These are phyloP conservation scores for Annulohypoxylon truncatum DNA, from an alignment of 2,329 filamentous ascomycete genomes.

Conservation along the genomic window DNA sequence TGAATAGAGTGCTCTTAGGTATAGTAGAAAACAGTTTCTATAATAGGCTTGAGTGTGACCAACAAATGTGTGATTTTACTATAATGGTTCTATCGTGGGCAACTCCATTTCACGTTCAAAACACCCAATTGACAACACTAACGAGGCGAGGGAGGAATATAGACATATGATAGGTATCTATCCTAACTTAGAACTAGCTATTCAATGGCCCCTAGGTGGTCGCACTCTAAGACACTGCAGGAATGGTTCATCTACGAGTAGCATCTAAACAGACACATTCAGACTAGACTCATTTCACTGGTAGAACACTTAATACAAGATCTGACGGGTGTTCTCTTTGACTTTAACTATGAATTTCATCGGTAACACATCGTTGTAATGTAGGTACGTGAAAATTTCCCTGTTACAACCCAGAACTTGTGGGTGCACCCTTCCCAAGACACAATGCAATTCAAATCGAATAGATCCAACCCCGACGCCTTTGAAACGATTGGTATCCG, in stretches of 20 bases:
- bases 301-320: neutral
- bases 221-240: neutral
- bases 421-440: neutral
- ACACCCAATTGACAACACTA: neutral
- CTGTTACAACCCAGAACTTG: neutral
- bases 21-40: neutral
- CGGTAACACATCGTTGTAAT: slow-evolving; percentile 2
- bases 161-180: neutral
- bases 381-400: slow-evolving; percentile 6
- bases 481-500: slow-evolving; percentile 11
- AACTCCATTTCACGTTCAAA: too few relatives aligned
- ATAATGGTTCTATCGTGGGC: neutral
- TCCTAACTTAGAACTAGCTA: neutral
- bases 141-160: slow-evolving; percentile 2
- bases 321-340: neutral
- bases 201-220: neutral
- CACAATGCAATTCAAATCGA: slow-evolving; percentile 16
- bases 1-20: neutral
- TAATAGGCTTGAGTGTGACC: neutral
- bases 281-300: neutral
- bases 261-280: neutral
- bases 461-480: slow-evolving; percentile 17
- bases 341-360: neutral
- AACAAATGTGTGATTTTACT: neutral
- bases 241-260: neutral